These are phyloP conservation scores for Jatropha multifida DNA, from an alignment of 441 rosid genomes.

Conservation along the genomic window DNA sequence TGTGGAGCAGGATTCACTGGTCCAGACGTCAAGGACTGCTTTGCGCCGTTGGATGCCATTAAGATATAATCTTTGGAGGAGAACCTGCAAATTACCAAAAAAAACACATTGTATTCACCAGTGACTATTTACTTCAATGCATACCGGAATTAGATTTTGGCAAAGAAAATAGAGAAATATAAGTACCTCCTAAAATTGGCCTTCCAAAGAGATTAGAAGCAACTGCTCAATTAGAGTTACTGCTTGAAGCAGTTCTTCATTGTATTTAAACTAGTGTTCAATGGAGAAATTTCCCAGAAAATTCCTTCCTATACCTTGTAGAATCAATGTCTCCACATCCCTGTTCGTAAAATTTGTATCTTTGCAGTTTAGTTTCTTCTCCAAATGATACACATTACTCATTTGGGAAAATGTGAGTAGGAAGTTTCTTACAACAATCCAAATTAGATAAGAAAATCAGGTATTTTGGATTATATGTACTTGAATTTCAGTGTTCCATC, in stretches of 20 bases:
- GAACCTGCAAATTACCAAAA: conserved; percentile 21
- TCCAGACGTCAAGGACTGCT: conserved; percentile 36
- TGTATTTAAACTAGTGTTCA: conserved; percentile 8
- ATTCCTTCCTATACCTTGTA: conserved; percentile 5
- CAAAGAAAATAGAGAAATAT: background rate
- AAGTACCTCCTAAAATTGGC: background rate
- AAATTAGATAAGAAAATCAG: background rate
- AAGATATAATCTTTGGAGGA: background rate
- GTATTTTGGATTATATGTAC: background rate
- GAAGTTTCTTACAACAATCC: conserved; percentile 22
- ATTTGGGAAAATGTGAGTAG: background rate
- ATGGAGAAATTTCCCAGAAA: conserved; percentile 15
- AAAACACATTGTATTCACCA: background rate
- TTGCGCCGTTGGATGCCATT: conserved; percentile 46
- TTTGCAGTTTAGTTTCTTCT: background rate
- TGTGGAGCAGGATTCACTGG: conserved; percentile 28
- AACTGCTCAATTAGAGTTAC: conserved; percentile 3
- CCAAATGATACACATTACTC: background rate
- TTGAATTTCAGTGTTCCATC: background rate
- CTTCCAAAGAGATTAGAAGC: background rate
- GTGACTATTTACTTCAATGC: background rate
- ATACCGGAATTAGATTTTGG: background rate
- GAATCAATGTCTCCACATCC: background rate
- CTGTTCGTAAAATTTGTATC: background rate
- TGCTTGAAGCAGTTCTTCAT: conserved; percentile 11